Base-by-base conservation (phyloP, 345 rosid genomes). In the Reutealis trisperma region DNA sequence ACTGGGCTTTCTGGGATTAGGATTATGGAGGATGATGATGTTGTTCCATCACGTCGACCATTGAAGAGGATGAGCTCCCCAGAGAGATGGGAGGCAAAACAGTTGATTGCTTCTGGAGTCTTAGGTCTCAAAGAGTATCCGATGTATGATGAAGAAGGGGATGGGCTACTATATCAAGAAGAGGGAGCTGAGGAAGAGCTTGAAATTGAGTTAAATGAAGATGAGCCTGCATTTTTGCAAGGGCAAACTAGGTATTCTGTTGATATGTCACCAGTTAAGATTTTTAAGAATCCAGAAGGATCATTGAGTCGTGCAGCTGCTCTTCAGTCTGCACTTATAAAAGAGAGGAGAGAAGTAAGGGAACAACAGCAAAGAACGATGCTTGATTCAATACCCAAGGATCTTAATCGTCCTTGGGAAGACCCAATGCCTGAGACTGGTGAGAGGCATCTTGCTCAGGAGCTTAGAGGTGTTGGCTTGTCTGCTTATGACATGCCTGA, bases 391-490 rank as follows among this genome's bases (percentile, higher is more conserved):
- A 95, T 95, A 52, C 98, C 97, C 1, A 93, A 95, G 86, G 99
- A 95, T 93, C 91, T 95, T 77, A 95, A 95, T 90, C 94, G 93
- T 76, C 98, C 96, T 27, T 95, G 98, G 99, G 98, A 93, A 86
- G 98, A 91, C 60, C 97, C 97, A 71, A 93, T 91, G 97, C 98
- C 97, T 5, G 97, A 93, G 90, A 90, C 88, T 37, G 97, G 97
- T 47, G 98, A 93, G 87, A 90, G 98, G 77, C 94, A 93, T 90
- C 98, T 95, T n/a, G 98, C 97, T 1, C 98, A 93, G 83, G 98
- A 95, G 85, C 96, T 95, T 67, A 86, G 98, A 55, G 99, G 98
- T 70, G 96, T 95, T 63, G 99, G 98, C 24, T 83, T 95, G 81
- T 95, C 99, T 21, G 99, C 99, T 71, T 92, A 90, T 78, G 96